phyloP scores from a whole-genome alignment of 305 asterid species.

The Solanum hybrid region DNA sequence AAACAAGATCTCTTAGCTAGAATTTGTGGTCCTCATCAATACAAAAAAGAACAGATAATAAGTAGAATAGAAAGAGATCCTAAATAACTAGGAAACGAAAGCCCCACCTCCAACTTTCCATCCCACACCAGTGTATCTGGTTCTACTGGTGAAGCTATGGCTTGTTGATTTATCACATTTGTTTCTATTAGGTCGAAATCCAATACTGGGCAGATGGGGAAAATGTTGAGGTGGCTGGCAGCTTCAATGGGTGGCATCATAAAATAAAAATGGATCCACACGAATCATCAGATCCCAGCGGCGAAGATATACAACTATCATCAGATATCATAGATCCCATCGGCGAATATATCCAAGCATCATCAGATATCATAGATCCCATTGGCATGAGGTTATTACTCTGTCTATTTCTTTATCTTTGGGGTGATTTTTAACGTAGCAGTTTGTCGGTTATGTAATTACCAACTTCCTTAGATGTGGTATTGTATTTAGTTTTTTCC shows the following conservation, averaged over 20 bases:
- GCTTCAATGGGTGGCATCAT: conserved; percentile 93
- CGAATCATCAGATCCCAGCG: conserved; percentile 17
- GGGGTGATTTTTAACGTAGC: background rate
- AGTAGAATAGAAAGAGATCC: background rate
- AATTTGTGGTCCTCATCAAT: background rate
- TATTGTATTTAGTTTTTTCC: background rate
- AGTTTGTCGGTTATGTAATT: background rate
- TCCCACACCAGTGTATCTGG: background rate
- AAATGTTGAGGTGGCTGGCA: conserved; percentile 76
- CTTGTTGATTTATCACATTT: background rate
- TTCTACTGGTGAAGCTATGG: background rate
- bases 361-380: conserved; percentile 11
- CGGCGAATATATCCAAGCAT: conserved; percentile 20
- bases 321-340: background rate
- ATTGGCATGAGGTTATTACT: conserved; percentile 33
- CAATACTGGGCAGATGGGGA: conserved; percentile 61
- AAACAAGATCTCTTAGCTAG: background rate
- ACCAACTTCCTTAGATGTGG: background rate
- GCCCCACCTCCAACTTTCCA: background rate
- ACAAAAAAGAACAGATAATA: background rate
- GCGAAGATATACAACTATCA: conserved; percentile 24
- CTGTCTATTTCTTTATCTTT: background rate
- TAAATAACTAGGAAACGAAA: background rate
- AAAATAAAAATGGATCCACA: conserved; percentile 49
- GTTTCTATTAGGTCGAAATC: conserved; percentile 59